Conservation (phyloP, 345 rosid species). For the Excoecaria cochinchinensis region DNA sequence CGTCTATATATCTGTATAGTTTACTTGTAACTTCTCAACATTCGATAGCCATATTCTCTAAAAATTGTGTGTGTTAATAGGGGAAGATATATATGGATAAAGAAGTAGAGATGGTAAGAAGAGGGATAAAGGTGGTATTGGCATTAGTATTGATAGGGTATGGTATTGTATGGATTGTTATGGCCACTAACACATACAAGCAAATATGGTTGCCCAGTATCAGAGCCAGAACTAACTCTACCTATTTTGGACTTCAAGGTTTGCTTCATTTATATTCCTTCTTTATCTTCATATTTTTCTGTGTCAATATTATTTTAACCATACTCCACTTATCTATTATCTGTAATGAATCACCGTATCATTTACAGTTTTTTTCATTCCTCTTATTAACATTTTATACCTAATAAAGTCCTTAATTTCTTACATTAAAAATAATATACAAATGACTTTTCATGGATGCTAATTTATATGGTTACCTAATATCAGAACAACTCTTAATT, state of each 20-base stretch:
- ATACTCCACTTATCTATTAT: neutral
- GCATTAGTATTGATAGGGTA: conserved; percentile 18
- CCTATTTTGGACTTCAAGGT: conserved; percentile 25
- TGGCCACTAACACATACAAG: conserved; percentile 19
- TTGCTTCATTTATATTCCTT: neutral
- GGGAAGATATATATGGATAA: neutral
- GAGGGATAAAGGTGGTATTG: neutral
- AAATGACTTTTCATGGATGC: too few relatives aligned
- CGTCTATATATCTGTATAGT: neutral
- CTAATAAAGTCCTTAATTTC: too few relatives aligned
- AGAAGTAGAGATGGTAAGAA: neutral
- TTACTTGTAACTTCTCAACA: neutral
- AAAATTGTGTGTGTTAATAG: neutral
- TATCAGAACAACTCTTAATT: too few relatives aligned
- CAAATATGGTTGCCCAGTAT: conserved; percentile 15
- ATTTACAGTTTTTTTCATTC: too few relatives aligned
- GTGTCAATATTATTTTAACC: neutral
- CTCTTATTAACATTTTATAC: too few relatives aligned
- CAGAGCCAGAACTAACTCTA: conserved; percentile 1
- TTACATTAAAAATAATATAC: too few relatives aligned
- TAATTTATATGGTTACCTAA: too few relatives aligned
- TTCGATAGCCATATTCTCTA: neutral
- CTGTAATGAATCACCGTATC: neutral
- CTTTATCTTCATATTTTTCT: too few relatives aligned
- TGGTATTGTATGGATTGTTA: conserved; percentile 15